phyloP scores from a whole-genome alignment of 345 rosid genomes.

The Eucalyptus lansdowneana region DNA sequence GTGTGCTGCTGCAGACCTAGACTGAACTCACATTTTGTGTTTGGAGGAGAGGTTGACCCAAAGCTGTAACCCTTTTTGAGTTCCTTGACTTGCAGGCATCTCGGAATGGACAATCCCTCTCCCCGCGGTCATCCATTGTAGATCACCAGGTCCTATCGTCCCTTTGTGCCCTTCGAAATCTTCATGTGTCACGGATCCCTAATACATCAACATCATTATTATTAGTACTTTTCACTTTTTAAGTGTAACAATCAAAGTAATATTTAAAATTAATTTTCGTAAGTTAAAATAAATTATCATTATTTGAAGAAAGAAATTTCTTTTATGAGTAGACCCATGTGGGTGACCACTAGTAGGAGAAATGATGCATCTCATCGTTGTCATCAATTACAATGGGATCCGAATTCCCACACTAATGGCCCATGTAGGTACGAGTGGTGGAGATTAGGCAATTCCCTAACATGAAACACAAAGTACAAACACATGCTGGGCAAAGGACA shows the following conservation, averaged over 20 bases:
- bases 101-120: constrained; percentile 92
- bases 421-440: neutral
- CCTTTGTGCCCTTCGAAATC: constrained; percentile 91
- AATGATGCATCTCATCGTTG: neutral
- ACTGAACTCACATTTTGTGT: constrained; percentile 52
- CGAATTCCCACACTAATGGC: neutral
- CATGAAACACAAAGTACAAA: neutral
- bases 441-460: neutral
- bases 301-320: neutral
- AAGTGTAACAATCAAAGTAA: neutral
- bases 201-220: neutral
- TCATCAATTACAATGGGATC: neutral
- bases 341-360: neutral
- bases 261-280: accelerated
- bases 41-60: constrained; percentile 89
- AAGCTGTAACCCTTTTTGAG: constrained; percentile 70
- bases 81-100: constrained; percentile 77
- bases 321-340: neutral
- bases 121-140: constrained; percentile 99
- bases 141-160: constrained; percentile 61
- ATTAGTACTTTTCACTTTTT: neutral
- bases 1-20: neutral
- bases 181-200: constrained; percentile 74
- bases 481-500: neutral
- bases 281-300: neutral